phyloP scores from a whole-genome alignment of 1,284 basidiomycete genomes.

The Apiotrichum porosum region DNA sequence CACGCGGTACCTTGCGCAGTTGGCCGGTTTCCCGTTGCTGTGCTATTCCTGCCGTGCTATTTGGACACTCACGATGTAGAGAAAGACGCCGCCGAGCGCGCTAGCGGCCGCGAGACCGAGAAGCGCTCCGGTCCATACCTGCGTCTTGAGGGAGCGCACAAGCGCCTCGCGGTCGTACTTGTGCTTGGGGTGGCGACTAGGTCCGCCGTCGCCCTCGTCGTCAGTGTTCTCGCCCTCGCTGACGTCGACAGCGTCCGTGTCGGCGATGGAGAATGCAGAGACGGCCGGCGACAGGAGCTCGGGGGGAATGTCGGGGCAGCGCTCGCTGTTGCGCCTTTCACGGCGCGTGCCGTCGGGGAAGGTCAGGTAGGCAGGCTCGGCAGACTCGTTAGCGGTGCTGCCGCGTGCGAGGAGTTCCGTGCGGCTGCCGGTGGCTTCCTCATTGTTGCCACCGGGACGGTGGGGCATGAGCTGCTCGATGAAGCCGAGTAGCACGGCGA shows the following conservation, averaged over 20 bases:
- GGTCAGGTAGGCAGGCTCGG: constrained; percentile 7
- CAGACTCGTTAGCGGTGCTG: not conserved
- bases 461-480: constrained; percentile 64
- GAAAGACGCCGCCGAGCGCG: constrained; percentile 55
- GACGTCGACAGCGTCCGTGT: constrained; percentile 7
- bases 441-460: not conserved
- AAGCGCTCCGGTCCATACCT: constrained; percentile 70
- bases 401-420: constrained; percentile 6
- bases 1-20: too few species aligned
- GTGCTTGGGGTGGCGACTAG: not conserved
- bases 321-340: not conserved
- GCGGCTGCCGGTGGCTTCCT: not conserved
- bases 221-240: constrained; percentile 10
- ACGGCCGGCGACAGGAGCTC: constrained; percentile 13
- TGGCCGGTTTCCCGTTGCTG: too few species aligned
- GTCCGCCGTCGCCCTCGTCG: not conserved
- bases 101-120: constrained; percentile 67
- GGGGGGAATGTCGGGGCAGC: constrained; percentile 9
- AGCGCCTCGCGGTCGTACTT: constrained; percentile 10
- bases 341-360: not conserved
- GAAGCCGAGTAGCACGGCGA: constrained; percentile 74
- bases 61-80: constrained; percentile 44
- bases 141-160: constrained; percentile 28
- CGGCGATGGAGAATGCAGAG: constrained; percentile 2
- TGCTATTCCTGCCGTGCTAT: not conserved